Evolutionary conservation across 306 rosid genomes (phyloP).

Genomic region (Prinsepia uniflora): DNA sequence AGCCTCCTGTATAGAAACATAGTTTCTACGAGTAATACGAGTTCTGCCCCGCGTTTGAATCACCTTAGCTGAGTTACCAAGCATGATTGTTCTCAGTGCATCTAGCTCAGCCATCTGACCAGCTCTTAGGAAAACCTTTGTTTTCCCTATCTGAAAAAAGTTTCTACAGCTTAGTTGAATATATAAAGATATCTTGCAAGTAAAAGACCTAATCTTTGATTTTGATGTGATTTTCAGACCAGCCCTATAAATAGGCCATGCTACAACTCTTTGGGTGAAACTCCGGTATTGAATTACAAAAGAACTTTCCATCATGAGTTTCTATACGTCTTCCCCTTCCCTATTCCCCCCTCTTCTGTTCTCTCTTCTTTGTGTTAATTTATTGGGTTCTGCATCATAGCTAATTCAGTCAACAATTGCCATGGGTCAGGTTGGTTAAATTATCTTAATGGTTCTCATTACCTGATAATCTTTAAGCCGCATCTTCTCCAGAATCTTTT

Average conservation of each 20-base stretch:
- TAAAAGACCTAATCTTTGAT: constrained; percentile 11
- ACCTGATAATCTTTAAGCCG: constrained; percentile 84
- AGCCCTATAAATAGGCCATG: neutral
- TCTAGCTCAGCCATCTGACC: constrained; percentile 93
- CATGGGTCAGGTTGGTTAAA: neutral
- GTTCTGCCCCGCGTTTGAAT: constrained; percentile 56
- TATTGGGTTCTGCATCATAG: neutral
- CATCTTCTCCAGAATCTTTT: constrained; percentile 59
- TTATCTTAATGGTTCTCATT: constrained; percentile 18
- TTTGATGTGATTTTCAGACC: constrained; percentile 1
- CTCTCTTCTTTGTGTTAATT: neutral
- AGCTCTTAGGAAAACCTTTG: constrained; percentile 74
- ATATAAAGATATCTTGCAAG: constrained; percentile 15
- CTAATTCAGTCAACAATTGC: neutral
- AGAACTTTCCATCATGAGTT: neutral
- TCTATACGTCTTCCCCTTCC: neutral
- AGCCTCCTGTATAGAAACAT: constrained; percentile 37
- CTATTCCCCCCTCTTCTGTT: neutral
- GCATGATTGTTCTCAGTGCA: constrained; percentile 50
- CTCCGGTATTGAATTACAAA: neutral
- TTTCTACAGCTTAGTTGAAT: constrained; percentile 21
- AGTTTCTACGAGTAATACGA: constrained; percentile 36
- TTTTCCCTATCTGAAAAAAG: constrained; percentile 65
- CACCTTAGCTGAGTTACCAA: constrained; percentile 48
- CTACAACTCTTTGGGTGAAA: neutral